Percentiles rank a stretch among this genome's conserved stretches.
Evolutionary conservation across 2,329 filamentous ascomycete species (phyloP).

Genomic region (Sporothrix mexicana): DNA sequence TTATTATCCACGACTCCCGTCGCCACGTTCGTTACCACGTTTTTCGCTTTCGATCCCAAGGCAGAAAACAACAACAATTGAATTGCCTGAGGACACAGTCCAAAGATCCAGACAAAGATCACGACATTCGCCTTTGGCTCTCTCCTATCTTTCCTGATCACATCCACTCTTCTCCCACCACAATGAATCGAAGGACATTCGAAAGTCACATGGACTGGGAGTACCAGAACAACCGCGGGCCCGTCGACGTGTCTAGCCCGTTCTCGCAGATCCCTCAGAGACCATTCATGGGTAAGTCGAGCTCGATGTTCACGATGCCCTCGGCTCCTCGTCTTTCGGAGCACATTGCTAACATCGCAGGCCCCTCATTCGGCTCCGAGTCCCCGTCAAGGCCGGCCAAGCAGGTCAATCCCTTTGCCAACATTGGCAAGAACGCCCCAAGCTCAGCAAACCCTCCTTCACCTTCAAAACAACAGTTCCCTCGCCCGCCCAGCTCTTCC

Average conservation of each 20-base stretch:
- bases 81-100: constrained; percentile 13
- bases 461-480: constrained; percentile 45
- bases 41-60: background rate
- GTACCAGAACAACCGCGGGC: constrained; percentile 62
- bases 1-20: background rate
- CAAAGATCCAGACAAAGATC: background rate
- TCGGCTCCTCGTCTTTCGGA: background rate
- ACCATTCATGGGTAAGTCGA: constrained; percentile 51
- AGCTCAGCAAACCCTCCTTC: constrained; percentile 34
- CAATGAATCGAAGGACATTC: constrained; percentile 57
- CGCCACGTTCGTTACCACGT: background rate
- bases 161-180: background rate
- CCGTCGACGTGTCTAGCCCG: constrained; percentile 65
- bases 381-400: too few species aligned
- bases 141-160: background rate
- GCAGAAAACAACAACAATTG: constrained; percentile 12
- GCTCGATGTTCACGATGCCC: background rate
- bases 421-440: too few species aligned
- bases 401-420: background rate
- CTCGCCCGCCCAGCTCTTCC: constrained; percentile 50
- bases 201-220: constrained; percentile 72
- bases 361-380: too few species aligned
- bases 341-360: constrained; percentile 34
- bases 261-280: constrained; percentile 60
- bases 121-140: too few species aligned